Percentiles rank a stretch among this genome's conserved stretches.
Conservation (phyloP, 345 rosid genomes). For the Ricinus communis region DNA sequence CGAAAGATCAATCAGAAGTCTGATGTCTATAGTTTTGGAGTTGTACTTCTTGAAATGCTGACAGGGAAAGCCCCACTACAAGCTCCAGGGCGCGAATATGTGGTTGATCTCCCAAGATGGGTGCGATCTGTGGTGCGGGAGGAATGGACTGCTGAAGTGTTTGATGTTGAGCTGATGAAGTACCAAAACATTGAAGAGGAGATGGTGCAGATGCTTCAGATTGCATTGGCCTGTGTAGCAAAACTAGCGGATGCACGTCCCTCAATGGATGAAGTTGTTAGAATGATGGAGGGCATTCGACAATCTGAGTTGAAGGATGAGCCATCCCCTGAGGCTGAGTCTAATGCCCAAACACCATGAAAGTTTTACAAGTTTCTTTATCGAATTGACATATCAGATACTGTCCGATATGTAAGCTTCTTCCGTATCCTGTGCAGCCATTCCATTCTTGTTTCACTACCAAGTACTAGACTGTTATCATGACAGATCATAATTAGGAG, state of each 20-base stretch:
- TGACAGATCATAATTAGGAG: background rate
- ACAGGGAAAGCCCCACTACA: constrained; percentile 73
- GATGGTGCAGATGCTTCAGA: constrained; percentile 87
- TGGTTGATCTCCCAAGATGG: constrained; percentile 80
- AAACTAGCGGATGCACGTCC: constrained; percentile 63
- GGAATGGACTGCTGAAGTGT: constrained; percentile 91
- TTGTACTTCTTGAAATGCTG: constrained; percentile 73
- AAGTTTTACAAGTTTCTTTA: background rate
- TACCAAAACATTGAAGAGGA: constrained; percentile 67
- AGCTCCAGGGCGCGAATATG: constrained; percentile 52
- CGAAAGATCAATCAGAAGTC: constrained; percentile 58
- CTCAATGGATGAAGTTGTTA: constrained; percentile 57
- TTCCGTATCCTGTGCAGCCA: too few species aligned
- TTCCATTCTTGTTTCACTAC: too few species aligned
- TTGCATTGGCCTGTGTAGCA: constrained; percentile 63
- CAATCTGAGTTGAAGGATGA: constrained; percentile 49
- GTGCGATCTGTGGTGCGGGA: constrained; percentile 80
- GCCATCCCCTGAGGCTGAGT: too few species aligned
- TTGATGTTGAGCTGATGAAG: constrained; percentile 72
- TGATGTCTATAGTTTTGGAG: constrained; percentile 85
- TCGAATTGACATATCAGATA: background rate
- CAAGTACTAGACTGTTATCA: background rate
- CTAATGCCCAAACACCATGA: too few species aligned
- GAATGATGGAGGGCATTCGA: constrained; percentile 62
- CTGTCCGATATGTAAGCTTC: constrained; percentile 3